Evolutionary conservation across 371 early-diverging fungal species (phyloP).

Genomic region (Hamiltosporidium magnivora): DNA sequence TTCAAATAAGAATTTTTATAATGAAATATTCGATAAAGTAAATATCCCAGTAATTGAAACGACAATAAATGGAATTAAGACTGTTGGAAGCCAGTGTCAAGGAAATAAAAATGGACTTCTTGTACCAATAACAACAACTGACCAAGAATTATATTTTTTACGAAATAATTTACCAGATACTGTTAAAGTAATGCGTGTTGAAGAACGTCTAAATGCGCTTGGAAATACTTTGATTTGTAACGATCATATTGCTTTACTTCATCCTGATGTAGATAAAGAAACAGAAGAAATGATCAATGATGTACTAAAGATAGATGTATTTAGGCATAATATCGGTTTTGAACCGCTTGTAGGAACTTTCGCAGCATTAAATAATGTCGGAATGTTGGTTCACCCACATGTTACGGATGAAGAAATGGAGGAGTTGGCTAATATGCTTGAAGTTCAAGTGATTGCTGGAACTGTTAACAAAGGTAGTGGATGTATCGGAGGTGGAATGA

Average conservation of each 20-base stretch:
- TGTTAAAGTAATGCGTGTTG: conserved; percentile 82
- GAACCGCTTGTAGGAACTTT: conserved; percentile 94
- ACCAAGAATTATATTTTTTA: conserved; percentile 95
- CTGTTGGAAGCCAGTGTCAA: conserved; percentile 80
- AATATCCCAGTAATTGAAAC: conserved; percentile 94
- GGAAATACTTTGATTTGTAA: conserved; percentile 99
- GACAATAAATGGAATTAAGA: conserved; percentile 88
- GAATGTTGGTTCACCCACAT: conserved; percentile 88
- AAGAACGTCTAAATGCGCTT: conserved; percentile 89
- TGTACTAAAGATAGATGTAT: conserved; percentile 88
- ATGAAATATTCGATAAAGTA: conserved; percentile 65
- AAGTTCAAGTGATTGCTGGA: conserved; percentile 92
- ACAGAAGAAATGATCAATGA: conserved; percentile 95
- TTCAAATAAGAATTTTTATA: conserved; percentile 62
- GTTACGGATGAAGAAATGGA: conserved; percentile 88
- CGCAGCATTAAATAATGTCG: conserved; percentile 88
- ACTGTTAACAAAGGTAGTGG: conserved; percentile 97
- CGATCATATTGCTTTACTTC: conserved; percentile 94
- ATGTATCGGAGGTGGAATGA: conserved; percentile 85
- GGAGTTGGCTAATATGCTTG: conserved; percentile 86
- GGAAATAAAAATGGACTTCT: conserved; percentile 91
- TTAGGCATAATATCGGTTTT: conserved; percentile 89
- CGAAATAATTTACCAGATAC: conserved; percentile 87
- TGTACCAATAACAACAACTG: conserved; percentile 86
- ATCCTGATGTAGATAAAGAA: conserved; percentile 78